A percentile compares a stretch with the other conserved stretches of the same genome.
Evolutionary conservation across 148 eudicot species (phyloP).

Genomic region (Heliamphora exappendiculata): DNA sequence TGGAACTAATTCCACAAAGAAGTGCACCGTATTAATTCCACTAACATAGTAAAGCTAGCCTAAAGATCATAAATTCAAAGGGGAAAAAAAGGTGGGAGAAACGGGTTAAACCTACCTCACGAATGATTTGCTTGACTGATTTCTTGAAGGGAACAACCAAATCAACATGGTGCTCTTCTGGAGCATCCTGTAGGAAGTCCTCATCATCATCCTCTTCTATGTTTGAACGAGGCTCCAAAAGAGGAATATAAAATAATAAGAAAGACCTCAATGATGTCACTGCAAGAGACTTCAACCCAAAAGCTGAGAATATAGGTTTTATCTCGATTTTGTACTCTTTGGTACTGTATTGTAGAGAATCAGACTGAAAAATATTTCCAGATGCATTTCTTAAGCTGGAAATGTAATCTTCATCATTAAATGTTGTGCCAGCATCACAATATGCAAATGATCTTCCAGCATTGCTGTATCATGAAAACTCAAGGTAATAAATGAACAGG

Average conservation of each 20-base stretch:
- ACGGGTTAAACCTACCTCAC: slow-evolving; percentile 49
- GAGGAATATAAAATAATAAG: slow-evolving; percentile 69
- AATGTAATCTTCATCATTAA: slow-evolving; percentile 53
- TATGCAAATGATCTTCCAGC: slow-evolving; percentile 39
- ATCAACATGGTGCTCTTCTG: slow-evolving; percentile 44
- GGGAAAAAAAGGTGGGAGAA: not conserved
- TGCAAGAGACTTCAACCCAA: slow-evolving; percentile 50
- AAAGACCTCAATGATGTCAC: slow-evolving; percentile 77
- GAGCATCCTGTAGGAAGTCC: slow-evolving; percentile 49
- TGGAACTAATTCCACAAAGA: not conserved
- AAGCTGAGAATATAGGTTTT: slow-evolving; percentile 80
- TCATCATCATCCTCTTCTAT: slow-evolving; percentile 78
- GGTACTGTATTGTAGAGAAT: slow-evolving; percentile 30
- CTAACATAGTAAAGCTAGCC: not conserved
- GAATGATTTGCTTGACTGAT: slow-evolving; percentile 67
- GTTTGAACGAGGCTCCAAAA: slow-evolving; percentile 58
- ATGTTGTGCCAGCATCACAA: slow-evolving; percentile 65
- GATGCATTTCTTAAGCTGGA: slow-evolving; percentile 31
- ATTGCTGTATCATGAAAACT: slow-evolving; percentile 31
- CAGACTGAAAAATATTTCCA: slow-evolving; percentile 38
- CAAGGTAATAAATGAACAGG: slow-evolving; percentile 3
- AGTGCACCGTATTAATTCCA: not conserved
- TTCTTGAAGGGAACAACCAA: slow-evolving; percentile 75
- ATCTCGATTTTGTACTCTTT: slow-evolving; percentile 61
- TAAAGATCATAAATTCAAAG: not conserved